Base-by-base conservation (phyloP, 2,329 filamentous ascomycete genomes). In the Fusarium sp. region DNA sequence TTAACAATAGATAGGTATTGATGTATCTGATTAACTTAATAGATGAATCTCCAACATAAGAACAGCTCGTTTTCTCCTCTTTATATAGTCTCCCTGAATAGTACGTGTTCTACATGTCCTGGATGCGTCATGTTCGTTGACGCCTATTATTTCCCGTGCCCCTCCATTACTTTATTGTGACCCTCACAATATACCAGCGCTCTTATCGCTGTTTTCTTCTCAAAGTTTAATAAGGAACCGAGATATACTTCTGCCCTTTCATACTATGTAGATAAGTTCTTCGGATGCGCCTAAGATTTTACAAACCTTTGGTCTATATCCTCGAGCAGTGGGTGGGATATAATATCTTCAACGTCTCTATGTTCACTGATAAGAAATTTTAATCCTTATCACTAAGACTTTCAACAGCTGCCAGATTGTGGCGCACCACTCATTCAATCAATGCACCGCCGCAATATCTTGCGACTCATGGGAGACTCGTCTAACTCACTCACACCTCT, bases 41-140 rank as follows among this genome's bases (percentile, higher is more conserved):
- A 30, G n/a, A n/a, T 59, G 16, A 20, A 24, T 27, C 18, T 38
- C 0, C 20, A 18, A 12, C 5, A 12, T 2, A 5, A 14, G 4
- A 25, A 15, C 5, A 24, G 24, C 9, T 15, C 14, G 8, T 38
- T 45, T 38, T 20, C 16, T 32, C 14, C 24, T 32, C 2, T 22
- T 27, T 27, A 22, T n/a, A 29, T 42, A 29, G 11, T 12, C 22
- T 10, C 18, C 4, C 6, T 40, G n/a, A 42, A 44, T 25, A 5
- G 27, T 10, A 43, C 9, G 18, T 38, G 25, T 27, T 18, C 50
- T 27, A 10, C 34, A 29, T 6, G 16, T n/a, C 24, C 11, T 50
- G 62, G 14, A 71, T 75, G 69, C 69, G 73, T 75, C 71, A 74
- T 63, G 57, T 59, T 58, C n/a, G 27, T 63, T 64, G 60, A 53